These are phyloP conservation scores for Orbilia oligospora DNA, from an alignment of 2,329 filamentous ascomycete genomes.

Conservation along the genomic window DNA sequence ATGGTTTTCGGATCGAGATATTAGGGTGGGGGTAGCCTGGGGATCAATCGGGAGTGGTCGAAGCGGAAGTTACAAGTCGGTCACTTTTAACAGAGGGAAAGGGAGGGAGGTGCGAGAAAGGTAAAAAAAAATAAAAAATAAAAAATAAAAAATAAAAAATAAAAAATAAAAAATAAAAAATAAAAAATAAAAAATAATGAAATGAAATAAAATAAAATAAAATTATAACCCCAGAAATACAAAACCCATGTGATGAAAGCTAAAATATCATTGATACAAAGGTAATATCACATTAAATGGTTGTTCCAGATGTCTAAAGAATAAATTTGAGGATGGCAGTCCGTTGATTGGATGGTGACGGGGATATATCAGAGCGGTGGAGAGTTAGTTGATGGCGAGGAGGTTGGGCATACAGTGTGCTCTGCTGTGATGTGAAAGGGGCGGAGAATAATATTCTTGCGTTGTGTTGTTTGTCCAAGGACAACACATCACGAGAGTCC, in stretches of 20 bases:
- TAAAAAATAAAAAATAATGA: too few relatives aligned
- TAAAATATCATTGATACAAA: not conserved
- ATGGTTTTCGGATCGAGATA: conserved; percentile 4
- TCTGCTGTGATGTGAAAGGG: conserved; percentile 16
- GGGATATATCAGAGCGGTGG: not conserved
- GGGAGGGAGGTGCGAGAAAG: not conserved
- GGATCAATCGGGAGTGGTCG: conserved; percentile 24
- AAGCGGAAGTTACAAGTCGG: conserved; percentile 21
- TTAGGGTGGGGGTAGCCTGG: not conserved
- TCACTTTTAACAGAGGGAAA: too few relatives aligned
- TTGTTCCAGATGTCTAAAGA: conserved; percentile 3
- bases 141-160: not conserved
- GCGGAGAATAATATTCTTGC: conserved; percentile 12
- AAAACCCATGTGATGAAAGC: too few relatives aligned
- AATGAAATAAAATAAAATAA: too few relatives aligned
- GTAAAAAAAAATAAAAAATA: conserved; percentile 7
- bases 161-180: not conserved
- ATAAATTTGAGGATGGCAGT: conserved; percentile 5
- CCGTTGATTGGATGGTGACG: conserved; percentile 23
- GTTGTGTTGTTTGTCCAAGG: conserved; percentile 5
- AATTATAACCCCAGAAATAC: too few relatives aligned
- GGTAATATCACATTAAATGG: conserved; percentile 7
- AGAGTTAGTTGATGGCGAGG: conserved; percentile 6
- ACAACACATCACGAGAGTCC: conserved; percentile 11
- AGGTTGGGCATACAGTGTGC: too few relatives aligned